Conservation (phyloP, 139 green algal species). For the Monoraphidium neglectum region DNA sequence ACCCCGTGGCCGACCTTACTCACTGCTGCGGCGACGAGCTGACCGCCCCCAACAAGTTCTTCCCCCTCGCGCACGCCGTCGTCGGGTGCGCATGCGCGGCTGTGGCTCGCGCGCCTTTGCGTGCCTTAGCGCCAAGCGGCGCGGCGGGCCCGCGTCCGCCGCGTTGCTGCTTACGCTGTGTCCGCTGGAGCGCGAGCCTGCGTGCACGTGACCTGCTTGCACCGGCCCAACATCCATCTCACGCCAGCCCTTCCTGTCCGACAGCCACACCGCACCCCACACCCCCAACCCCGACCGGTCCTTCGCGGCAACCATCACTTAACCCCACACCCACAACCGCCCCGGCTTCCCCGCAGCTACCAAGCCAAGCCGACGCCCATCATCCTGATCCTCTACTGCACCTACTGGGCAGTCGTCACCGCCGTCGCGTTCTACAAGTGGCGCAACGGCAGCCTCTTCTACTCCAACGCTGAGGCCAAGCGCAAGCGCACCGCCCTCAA, state of each 20-base stretch:
- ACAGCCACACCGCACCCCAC: too few relatives aligned
- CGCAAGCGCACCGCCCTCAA: slow-evolving; percentile 27
- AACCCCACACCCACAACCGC: too few relatives aligned
- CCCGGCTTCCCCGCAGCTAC: slow-evolving; percentile 6
- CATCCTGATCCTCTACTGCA: slow-evolving; percentile 42
- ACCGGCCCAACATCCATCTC: too few relatives aligned
- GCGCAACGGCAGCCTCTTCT: slow-evolving; percentile 39
- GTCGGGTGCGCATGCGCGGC: slow-evolving; percentile 37
- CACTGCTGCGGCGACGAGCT: slow-evolving; percentile 38
- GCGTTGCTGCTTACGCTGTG: too few relatives aligned
- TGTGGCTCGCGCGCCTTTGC: too few relatives aligned
- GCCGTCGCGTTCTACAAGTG: slow-evolving; percentile 26
- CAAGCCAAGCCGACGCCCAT: slow-evolving; percentile 36
- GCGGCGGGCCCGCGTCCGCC: too few relatives aligned
- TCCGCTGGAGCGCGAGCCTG: too few relatives aligned
- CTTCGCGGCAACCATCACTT: too few relatives aligned
- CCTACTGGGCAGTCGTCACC: slow-evolving; percentile 48
- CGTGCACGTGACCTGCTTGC: too few relatives aligned
- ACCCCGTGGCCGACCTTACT: slow-evolving; percentile 33
- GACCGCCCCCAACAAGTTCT: slow-evolving; percentile 38
- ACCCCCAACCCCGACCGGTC: too few relatives aligned
- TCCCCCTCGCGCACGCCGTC: slow-evolving; percentile 36
- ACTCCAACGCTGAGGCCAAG: slow-evolving; percentile 58
- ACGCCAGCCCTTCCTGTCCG: too few relatives aligned
- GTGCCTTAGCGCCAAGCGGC: too few relatives aligned